Base-by-base conservation (phyloP, 345 rosid genomes). In the Citrus unshiu region DNA sequence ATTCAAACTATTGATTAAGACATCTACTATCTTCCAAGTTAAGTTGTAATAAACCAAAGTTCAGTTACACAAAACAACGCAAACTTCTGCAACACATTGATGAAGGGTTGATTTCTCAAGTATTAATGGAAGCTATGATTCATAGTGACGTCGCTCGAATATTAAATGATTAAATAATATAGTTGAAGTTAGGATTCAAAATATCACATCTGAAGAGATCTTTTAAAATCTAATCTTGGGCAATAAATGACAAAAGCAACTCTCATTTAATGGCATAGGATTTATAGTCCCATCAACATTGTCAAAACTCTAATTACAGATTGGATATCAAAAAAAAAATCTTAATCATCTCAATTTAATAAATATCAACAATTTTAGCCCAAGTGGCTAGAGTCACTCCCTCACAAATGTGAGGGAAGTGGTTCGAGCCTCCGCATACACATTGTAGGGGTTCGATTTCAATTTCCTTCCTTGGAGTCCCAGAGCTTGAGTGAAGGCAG, bases 241-340 rank as follows among this genome's bases (percentile, higher is more conserved):
- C 80, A 68, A 58, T 35, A 35, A 35, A 35, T 88, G 89, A 81
- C 80, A 79, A 37, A 37, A 6, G 9, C 9, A 37, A 37, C 40
- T 37, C 40, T 37, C 40, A 37, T 37, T 37, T 37, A 37, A 37
- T 37, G 80, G 77, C 63, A 90, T 91, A 7, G 87, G 92, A 85
- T 83, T 92, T 22, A 95, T 96, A 2, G 84, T 81, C 73, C 98
- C 96, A 30, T 90, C 96, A 19, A 61, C 80, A 0, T 34, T 75
- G 82, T 89, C 92, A 66, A 95, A 7, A 22, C 86, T 72, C 99
- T 88, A 70, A 95, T 93, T 79, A 95, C 34, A 49, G 95, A 91
- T 83, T 93, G 99, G 43, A 95, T 89, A 43, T 93, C n/a, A 1
- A 91, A 95, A 49, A 87, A 86, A 7, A 46, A 8, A 39, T 39